Conservation (phyloP, 805 yeast genomes). For the Nakazawaea populi region DNA sequence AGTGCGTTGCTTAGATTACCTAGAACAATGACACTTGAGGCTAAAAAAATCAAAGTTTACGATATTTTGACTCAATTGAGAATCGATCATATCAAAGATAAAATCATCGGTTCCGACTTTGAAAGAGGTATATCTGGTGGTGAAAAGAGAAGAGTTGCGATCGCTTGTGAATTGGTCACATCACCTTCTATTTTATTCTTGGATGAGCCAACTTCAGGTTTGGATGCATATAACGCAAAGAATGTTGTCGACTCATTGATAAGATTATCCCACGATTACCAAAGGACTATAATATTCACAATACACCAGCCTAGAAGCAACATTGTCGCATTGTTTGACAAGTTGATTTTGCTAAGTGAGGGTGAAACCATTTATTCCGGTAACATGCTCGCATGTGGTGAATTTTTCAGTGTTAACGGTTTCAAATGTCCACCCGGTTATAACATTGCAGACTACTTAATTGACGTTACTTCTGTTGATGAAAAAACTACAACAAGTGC, state of each 20-base stretch:
- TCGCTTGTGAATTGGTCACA: conserved; percentile 89
- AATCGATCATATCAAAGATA: conserved; percentile 75
- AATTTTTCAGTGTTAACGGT: conserved; percentile 71
- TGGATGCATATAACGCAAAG: conserved; percentile 89
- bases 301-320: conserved; percentile 97
- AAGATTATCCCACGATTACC: conserved; percentile 69
- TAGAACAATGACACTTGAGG: conserved; percentile 60
- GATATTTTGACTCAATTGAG: conserved; percentile 85
- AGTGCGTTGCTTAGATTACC: conserved; percentile 90
- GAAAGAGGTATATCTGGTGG: conserved; percentile 93
- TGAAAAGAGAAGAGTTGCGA: conserved; percentile 86
- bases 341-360: conserved; percentile 70
- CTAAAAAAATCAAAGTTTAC: conserved; percentile 73
- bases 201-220: conserved; percentile 94
- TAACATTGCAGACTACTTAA: conserved; percentile 88
- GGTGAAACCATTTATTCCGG: conserved; percentile 90
- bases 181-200: conserved; percentile 77
- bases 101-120: conserved; percentile 82
- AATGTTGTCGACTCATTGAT: conserved; percentile 86
- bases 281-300: conserved; percentile 85
- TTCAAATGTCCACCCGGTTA: conserved; percentile 83
- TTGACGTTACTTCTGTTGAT: conserved; percentile 80
- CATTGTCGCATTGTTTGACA: conserved; percentile 87
- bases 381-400: conserved; percentile 64
- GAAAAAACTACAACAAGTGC: conserved; percentile 20